These are phyloP conservation scores for Trametes polyzona DNA, from an alignment of 1,284 basidiomycete genomes.

Conservation along the genomic window DNA sequence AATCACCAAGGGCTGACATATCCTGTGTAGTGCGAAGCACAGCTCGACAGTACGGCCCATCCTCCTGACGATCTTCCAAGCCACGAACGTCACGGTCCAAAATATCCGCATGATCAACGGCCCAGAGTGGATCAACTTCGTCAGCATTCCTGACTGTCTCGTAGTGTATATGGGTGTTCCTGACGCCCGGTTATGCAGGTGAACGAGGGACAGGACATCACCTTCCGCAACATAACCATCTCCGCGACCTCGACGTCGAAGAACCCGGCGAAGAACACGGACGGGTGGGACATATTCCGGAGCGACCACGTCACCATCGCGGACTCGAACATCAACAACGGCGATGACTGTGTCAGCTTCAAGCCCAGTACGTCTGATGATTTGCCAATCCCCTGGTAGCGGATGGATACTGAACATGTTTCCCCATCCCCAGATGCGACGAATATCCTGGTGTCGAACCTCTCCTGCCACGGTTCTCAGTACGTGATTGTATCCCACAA, in stretches of 20 bases:
- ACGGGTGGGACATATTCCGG: conserved; percentile 69
- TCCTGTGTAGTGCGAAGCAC: conserved; percentile 27
- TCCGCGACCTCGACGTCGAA: conserved; percentile 47
- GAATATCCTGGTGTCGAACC: conserved; percentile 46
- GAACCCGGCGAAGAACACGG: conserved; percentile 54
- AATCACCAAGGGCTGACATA: not conserved
- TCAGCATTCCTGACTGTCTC: conserved; percentile 26
- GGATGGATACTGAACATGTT: not conserved
- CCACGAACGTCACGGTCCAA: conserved; percentile 54
- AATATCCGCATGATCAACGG: conserved; percentile 45
- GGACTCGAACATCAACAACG: conserved; percentile 38
- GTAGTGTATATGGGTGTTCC: not conserved
- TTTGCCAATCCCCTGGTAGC: no score
- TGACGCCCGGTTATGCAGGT: conserved; percentile 22
- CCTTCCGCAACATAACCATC: conserved; percentile 45
- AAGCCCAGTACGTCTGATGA: conserved; percentile 42
- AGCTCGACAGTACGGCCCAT: conserved; percentile 62
- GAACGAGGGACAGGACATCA: conserved; percentile 42
- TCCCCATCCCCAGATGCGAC: conserved; percentile 37
- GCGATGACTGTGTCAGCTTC: conserved; percentile 47
- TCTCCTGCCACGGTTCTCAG: conserved; percentile 49
- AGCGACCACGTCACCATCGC: conserved; percentile 37
- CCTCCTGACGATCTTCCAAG: conserved; percentile 62
- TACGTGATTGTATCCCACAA: conserved; percentile 16
- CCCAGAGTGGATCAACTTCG: conserved; percentile 63